Conservation (phyloP, 2,329 filamentous ascomycete genomes). For the Diplodia seriata region DNA sequence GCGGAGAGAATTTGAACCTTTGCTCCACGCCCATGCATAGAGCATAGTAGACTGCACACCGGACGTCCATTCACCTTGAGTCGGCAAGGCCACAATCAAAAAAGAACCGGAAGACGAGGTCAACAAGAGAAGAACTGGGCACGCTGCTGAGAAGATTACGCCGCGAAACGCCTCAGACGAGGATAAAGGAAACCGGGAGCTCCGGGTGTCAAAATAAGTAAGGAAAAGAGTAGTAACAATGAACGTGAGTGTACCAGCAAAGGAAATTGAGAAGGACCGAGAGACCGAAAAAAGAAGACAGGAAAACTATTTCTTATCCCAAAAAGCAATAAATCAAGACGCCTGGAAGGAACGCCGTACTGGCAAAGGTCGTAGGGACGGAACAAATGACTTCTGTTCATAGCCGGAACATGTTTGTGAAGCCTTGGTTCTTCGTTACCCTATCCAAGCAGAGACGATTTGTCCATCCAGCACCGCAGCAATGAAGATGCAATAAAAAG, state of each 20-base stretch:
- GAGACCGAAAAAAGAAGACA: background rate
- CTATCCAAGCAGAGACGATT: constrained; percentile 17
- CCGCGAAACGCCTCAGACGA: constrained; percentile 1
- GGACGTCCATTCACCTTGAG: background rate
- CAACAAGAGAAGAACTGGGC: background rate
- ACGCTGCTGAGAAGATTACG: background rate
- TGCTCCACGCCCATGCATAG: background rate
- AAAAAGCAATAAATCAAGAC: constrained; percentile 5
- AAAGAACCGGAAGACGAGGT: background rate
- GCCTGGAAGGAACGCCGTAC: constrained; percentile 17
- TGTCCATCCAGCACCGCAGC: constrained; percentile 9
- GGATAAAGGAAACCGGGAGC: background rate
- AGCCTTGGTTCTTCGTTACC: background rate
- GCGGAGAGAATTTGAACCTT: background rate
- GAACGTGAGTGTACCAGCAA: background rate
- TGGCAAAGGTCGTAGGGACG: constrained; percentile 2
- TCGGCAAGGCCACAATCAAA: background rate
- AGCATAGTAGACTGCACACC: background rate
- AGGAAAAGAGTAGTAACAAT: background rate
- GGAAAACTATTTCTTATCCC: constrained; percentile 4
- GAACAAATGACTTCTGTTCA: background rate
- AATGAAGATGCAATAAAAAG: constrained; percentile 9
- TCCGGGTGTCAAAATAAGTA: background rate
- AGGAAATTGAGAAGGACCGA: constrained; percentile 8
- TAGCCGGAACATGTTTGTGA: background rate